Conservation (phyloP, 441 rosid genomes). For the Brassica balearica region DNA sequence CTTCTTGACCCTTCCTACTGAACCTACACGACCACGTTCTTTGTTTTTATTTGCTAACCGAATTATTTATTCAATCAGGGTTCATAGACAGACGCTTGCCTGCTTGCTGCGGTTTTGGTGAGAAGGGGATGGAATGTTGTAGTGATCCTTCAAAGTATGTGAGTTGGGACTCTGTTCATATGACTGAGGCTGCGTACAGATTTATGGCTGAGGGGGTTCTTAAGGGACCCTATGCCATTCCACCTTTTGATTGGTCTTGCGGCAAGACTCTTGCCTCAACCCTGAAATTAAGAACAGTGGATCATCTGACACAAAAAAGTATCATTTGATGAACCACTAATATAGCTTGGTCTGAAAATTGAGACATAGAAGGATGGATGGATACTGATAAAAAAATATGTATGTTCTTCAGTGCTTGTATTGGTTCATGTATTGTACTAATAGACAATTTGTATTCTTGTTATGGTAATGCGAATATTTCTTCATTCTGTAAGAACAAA, state of each 20-base stretch:
- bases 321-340: not conserved
- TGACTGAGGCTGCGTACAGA: conserved; percentile 41
- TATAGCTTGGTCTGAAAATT: not conserved
- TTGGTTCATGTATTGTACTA: not conserved
- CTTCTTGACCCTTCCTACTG: not conserved
- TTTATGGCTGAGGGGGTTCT: conserved; percentile 36
- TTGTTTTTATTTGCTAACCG: not conserved
- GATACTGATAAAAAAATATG: not conserved
- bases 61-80: conserved; percentile 31
- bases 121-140: conserved; percentile 35
- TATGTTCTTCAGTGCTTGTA: not conserved
- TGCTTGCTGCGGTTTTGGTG: conserved; percentile 50
- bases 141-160: conserved; percentile 48
- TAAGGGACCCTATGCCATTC: conserved; percentile 32
- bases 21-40: not conserved
- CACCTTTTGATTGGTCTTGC: conserved; percentile 43
- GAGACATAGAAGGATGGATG: not conserved
- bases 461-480: not conserved
- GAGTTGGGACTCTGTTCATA: conserved; percentile 60
- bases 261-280: too few relatives aligned
- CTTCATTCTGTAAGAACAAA: not conserved
- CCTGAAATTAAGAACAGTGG: conserved; percentile 3
- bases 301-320: not conserved
- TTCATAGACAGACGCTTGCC: conserved; percentile 27
- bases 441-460: not conserved